Conservation (phyloP, 768 basidiomycete species). For the Panus rudis region DNA sequence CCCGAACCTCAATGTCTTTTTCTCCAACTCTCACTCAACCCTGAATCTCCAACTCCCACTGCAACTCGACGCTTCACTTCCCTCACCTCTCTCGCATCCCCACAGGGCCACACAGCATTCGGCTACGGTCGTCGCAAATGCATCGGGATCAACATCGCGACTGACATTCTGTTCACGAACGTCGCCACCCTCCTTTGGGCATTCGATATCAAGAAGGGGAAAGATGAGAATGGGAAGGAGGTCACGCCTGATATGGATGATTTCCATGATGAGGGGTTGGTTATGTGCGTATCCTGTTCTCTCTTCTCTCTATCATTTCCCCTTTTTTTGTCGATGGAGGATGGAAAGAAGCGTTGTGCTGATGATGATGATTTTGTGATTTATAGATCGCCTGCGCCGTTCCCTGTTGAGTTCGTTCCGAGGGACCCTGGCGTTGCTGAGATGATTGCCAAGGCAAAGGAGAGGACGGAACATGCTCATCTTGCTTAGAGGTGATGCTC, state of each 20-base stretch:
- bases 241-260: not conserved
- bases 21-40: too few species aligned
- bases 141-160: conserved; percentile 9
- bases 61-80: not conserved
- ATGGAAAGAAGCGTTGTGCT: too few species aligned
- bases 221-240: conserved; percentile 7
- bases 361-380: too few species aligned
- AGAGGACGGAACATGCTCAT: too few species aligned
- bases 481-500: too few species aligned
- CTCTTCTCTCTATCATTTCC: too few species aligned
- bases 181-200: conserved; percentile 10
- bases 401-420: not conserved
- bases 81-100: too few species aligned
- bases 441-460: not conserved
- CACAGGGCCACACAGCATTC: conserved; percentile 15
- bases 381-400: not conserved
- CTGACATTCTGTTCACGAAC: conserved; percentile 5
- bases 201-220: conserved; percentile 6
- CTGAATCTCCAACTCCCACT: too few species aligned
- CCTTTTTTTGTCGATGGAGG: too few species aligned
- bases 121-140: conserved; percentile 6
- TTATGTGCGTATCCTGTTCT: not conserved
- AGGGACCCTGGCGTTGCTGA: not conserved
- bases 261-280: not conserved
- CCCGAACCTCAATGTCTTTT: too few species aligned